These are phyloP conservation scores for Stereum hirsutum DNA, from an alignment of 1,284 basidiomycete species.

Conservation along the genomic window DNA sequence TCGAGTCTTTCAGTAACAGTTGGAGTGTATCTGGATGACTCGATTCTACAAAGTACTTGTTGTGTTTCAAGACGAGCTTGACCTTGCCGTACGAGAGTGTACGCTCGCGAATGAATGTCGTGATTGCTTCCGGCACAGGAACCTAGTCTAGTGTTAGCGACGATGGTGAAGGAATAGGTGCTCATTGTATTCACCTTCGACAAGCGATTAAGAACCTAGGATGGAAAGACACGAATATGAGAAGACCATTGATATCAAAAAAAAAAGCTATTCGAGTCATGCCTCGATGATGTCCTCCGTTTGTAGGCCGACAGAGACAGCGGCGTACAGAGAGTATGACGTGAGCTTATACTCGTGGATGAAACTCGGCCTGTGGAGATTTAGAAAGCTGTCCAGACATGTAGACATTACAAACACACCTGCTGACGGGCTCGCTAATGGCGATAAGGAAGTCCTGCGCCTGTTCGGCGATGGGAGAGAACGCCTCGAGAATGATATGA, in stretches of 20 bases:
- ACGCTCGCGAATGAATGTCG: slow-evolving; percentile 80
- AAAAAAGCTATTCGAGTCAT: too few relatives aligned
- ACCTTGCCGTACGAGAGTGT: slow-evolving; percentile 95
- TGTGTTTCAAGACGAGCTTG: slow-evolving; percentile 93
- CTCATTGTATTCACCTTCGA: slow-evolving; percentile 56
- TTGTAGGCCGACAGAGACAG: slow-evolving; percentile 96
- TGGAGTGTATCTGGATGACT: slow-evolving; percentile 89
- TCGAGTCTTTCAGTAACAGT: slow-evolving; percentile 73
- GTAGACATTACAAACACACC: slow-evolving; percentile 43
- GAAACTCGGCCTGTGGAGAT: slow-evolving; percentile 74
- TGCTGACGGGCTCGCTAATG: slow-evolving; percentile 97
- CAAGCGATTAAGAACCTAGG: slow-evolving; percentile 72
- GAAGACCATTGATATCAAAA: too few relatives aligned
- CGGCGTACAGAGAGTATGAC: slow-evolving; percentile 95
- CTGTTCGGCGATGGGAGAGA: slow-evolving; percentile 94
- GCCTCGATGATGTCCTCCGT: slow-evolving; percentile 99
- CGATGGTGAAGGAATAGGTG: too few relatives aligned
- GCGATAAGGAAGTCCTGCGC: slow-evolving; percentile 98
- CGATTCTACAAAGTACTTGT: slow-evolving; percentile 93
- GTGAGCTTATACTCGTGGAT: slow-evolving; percentile 99
- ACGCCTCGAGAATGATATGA: slow-evolving; percentile 93
- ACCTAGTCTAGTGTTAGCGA: slow-evolving; percentile 39
- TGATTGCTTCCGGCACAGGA: slow-evolving; percentile 80
- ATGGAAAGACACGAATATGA: slow-evolving; percentile 9
- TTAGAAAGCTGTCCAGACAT: slow-evolving; percentile 22